Evolutionary conservation across 495 filamentous ascomycete genomes (phyloP).

Genomic region (Xylaria palmicola): DNA sequence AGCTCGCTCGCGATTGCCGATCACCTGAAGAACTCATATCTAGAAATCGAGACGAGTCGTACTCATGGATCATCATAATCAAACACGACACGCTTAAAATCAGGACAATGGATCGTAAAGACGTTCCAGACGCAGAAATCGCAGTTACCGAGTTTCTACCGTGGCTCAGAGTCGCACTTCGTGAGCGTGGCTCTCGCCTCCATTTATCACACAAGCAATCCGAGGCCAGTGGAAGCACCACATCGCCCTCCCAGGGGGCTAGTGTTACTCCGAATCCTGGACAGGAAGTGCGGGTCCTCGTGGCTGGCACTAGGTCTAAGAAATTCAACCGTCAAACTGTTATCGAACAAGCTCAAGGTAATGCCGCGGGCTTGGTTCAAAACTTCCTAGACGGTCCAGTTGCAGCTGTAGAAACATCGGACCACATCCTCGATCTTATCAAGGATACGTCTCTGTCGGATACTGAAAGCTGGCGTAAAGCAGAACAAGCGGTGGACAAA

Average conservation of each 20-base stretch:
- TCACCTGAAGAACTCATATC: constrained; percentile 75
- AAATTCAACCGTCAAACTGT: constrained; percentile 85
- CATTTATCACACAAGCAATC: constrained; percentile 33
- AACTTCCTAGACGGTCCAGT: constrained; percentile 73
- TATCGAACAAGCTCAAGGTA: constrained; percentile 73
- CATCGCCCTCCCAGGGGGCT: constrained; percentile 42
- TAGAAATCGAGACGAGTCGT: constrained; percentile 66
- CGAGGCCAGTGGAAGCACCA: constrained; percentile 39
- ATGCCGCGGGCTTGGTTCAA: constrained; percentile 61
- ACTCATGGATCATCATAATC: constrained; percentile 83
- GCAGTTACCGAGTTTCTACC: constrained; percentile 68
- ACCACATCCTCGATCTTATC: constrained; percentile 81
- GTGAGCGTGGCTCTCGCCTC: constrained; percentile 65
- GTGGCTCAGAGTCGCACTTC: constrained; percentile 80
- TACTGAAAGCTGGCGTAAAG: constrained; percentile 78
- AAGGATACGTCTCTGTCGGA: constrained; percentile 73
- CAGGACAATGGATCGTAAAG: constrained; percentile 68
- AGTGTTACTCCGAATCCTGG: constrained; percentile 43
- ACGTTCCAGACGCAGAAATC: constrained; percentile 72
- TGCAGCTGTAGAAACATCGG: constrained; percentile 82
- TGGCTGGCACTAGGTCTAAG: constrained; percentile 78
- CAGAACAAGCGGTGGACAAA: constrained; percentile 74
- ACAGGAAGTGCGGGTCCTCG: constrained; percentile 79
- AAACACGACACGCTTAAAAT: constrained; percentile 82
- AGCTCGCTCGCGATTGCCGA: constrained; percentile 75